A percentile compares a stretch with the other conserved stretches of the same genome.
These are phyloP conservation scores for Corniculantispora saksenae DNA, from an alignment of 2,329 filamentous ascomycete species.

Conservation along the genomic window DNA sequence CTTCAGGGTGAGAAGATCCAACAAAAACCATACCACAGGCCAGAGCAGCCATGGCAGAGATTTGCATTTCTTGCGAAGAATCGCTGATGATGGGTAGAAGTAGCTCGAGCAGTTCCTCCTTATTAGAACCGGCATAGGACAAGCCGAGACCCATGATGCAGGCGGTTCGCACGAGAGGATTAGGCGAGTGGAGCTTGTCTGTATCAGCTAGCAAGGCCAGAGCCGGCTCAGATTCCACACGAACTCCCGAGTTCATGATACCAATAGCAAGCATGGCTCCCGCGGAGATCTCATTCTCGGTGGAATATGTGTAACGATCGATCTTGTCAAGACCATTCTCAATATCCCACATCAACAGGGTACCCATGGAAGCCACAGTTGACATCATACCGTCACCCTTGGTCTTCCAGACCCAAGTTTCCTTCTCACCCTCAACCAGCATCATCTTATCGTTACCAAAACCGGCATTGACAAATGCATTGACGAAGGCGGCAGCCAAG, in stretches of 20 bases:
- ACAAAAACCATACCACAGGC: constrained; percentile 90
- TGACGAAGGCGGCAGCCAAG: constrained; percentile 92
- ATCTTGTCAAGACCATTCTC: constrained; percentile 91
- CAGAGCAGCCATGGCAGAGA: constrained; percentile 93
- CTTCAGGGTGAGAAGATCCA: constrained; percentile 85
- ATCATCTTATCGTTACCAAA: constrained; percentile 98
- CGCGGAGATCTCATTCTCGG: constrained; percentile 80
- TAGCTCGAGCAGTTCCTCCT: constrained; percentile 80
- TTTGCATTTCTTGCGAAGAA: constrained; percentile 84
- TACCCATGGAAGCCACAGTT: constrained; percentile 89
- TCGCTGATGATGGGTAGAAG: constrained; percentile 87
- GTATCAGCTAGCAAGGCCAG: constrained; percentile 80
- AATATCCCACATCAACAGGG: constrained; percentile 89
- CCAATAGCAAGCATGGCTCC: constrained; percentile 91
- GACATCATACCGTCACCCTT: constrained; percentile 98
- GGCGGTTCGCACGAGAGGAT: constrained; percentile 74
- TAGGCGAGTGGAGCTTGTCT: constrained; percentile 78
- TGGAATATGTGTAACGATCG: constrained; percentile 86
- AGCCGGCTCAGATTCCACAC: constrained; percentile 85
- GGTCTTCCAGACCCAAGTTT: constrained; percentile 98
- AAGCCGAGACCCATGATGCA: constrained; percentile 96
- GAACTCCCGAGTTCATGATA: constrained; percentile 92
- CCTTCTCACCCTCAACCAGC: constrained; percentile 84
- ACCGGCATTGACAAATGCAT: constrained; percentile 94
- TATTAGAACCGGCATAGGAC: constrained; percentile 91